phyloP scores from a whole-genome alignment of 441 rosid species.

The Syzygium syzygioides region DNA sequence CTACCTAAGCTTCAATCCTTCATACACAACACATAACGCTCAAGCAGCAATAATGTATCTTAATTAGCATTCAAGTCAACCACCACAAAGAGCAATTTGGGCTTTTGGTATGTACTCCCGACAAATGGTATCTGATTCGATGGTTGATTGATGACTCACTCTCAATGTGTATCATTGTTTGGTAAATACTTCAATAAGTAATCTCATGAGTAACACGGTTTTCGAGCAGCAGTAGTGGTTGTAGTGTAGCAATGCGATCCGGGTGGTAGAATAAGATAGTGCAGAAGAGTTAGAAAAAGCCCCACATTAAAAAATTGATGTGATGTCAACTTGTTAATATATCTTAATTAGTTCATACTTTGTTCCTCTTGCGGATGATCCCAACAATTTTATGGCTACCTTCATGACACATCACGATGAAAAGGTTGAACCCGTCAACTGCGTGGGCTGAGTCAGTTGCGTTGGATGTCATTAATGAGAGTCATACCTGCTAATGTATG shows the following conservation, averaged over 20 bases:
- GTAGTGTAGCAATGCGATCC: accelerated
- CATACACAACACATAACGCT: neutral
- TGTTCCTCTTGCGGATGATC: no score
- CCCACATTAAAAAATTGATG: neutral
- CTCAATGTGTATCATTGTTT: neutral
- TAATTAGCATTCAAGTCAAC: neutral
- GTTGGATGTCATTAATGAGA: no score
- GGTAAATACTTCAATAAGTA: neutral
- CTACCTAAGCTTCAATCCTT: neutral
- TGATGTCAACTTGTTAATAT: neutral
- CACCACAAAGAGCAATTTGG: neutral
- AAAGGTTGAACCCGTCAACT: neutral
- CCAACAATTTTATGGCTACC: accelerated
- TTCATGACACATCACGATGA: neutral
- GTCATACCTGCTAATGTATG: no score
- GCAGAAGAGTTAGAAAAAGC: neutral
- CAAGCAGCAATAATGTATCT: neutral
- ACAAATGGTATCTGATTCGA: accelerated
- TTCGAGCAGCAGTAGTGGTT: constrained; percentile 22
- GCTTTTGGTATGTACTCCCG: accelerated
- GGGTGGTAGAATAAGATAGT: no score
- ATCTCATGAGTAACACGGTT: constrained; percentile 76
- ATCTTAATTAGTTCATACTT: no score
- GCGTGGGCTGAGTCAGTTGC: neutral
- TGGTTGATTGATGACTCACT: constrained; percentile 1